Base-by-base conservation (phyloP, 148 eudicot species). In the Nepenthes mirabilis region DNA sequence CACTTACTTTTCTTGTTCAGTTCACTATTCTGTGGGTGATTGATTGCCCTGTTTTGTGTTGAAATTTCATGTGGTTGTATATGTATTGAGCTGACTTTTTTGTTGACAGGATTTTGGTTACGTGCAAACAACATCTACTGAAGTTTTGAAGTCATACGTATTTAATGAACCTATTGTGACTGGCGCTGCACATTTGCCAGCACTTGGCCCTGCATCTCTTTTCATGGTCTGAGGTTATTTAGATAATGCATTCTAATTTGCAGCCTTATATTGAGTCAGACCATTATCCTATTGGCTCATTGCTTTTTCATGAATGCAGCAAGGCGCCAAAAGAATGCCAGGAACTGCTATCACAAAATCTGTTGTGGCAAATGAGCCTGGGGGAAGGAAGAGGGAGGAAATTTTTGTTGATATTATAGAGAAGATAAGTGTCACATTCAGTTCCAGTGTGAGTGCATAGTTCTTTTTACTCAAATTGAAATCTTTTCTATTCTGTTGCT, bases 331-430 rank as follows among this genome's bases (percentile, higher is more conserved):
- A 83, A 77, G 98, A 79, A 88, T 91, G 23, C 98, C 98, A 57
- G 98, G 98, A 72, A 91, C 96, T 64, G 98, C 98, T 63, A 77
- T 85, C 65, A 85, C 98, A 33, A 91, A 91, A 68, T 91, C 98
- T 65, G 96, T 91, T 57, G 98, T 91, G 61, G 96, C 96, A 59
- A 75, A 88, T 82, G 98, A 88, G 70, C 96, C 96, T 66, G 96
- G 86, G 49, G 94, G 98, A 63, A 77, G 88, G 67, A 91, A 74
- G 78, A 91, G 98, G 82, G 98, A 88, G 77, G 98, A 91, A 79
- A 91, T 91, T 52, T 91, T 88, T 68, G 98, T 91, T 68, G 98
- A 91, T 74, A 86, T 91, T 61, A 91, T 91, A 56, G 98, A 91
- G 83, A 91, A 91, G 83, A 91, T 91, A 68, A 91, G 98, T 55